Conservation (phyloP, 2,329 filamentous ascomycete genomes). For the Fonsecaea pedrosoi region DNA sequence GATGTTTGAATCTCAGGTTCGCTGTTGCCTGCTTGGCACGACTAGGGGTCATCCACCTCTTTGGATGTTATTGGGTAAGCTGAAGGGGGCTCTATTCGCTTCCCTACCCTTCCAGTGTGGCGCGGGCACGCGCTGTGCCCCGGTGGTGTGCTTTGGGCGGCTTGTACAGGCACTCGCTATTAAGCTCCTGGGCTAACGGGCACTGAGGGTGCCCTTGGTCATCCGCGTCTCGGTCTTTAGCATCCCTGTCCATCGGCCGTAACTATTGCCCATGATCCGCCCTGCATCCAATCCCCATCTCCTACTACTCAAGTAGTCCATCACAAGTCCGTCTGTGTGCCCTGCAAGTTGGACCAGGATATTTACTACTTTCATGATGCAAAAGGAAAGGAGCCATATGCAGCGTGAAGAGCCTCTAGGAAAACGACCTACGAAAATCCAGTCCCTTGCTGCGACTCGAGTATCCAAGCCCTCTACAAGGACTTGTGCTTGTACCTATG, state of each 20-base stretch:
- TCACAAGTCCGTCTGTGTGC: background rate
- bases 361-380: background rate
- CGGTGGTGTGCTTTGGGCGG: conserved; percentile 3
- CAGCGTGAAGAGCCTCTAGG: conserved; percentile 1
- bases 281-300: background rate
- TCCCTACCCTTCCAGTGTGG: conserved; percentile 22
- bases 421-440: background rate
- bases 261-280: conserved; percentile 14
- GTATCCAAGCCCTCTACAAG: background rate
- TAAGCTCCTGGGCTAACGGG: conserved; percentile 2
- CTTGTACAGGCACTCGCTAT: conserved; percentile 8
- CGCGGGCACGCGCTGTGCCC: conserved; percentile 21
- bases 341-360: conserved; percentile 1
- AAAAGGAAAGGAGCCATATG: background rate
- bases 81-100: conserved; percentile 16
- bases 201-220: background rate
- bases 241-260: conserved; percentile 28
- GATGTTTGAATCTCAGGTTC: conserved; percentile 21
- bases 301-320: background rate
- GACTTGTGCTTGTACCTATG: background rate
- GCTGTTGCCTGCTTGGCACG: conserved; percentile 17
- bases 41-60: conserved; percentile 4
- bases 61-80: conserved; percentile 1
- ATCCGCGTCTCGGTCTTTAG: background rate
- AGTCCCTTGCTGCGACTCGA: background rate